Base-by-base conservation (phyloP, 768 basidiomycete genomes). In the Hericium alpestre region DNA sequence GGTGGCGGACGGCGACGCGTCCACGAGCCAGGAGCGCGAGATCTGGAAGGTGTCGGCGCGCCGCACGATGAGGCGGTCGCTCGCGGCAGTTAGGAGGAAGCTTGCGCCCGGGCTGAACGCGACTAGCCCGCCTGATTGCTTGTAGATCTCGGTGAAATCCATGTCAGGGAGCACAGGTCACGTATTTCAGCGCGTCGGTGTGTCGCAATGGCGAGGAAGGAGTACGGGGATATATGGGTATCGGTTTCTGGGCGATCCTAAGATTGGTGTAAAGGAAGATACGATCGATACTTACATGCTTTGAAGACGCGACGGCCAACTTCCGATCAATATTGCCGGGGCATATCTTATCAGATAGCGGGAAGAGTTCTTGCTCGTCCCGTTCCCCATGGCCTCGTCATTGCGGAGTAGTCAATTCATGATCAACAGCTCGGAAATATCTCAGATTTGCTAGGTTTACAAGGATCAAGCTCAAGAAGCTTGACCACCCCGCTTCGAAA, bases 61-160 rank as follows among this genome's bases (percentile, higher is more conserved):
- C 46, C 93, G 82, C 16, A 97, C 77, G 62, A 96, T 83, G 53
- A 96, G 74, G 54, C 88, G 78, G 64, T 92, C 84, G 61, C 85
- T 77, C 25, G 87, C 76, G 1, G 88, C 86, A 8, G 86, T 90
- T 20, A 93, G 80, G 61, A 95, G 78, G 65, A 93, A 92, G 57
- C 93, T 87, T 0, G 88, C 81, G 13, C 92, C 92, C 1, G 90
- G 86, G 63, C 92, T 94, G 73, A 92, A 93, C 16, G 76, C 68
- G 58, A 90, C 88, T 46, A 90, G 79, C n/a, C 61, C 64, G 8
- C 74, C 70, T 5, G 88, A 79, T 51, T 90, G 89, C 60, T 79
- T 80, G 76, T 91, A 92, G 60, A 88, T 77, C 67, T 92, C 87
- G 18, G 90, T 92, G 65, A 92, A 92, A 70, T 93, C 90, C 88